Evolutionary conservation across 1,284 basidiomycete species (phyloP), one percentile per base, ranked within the genome.

Genomic region (Thecaphora frezii): DNA sequence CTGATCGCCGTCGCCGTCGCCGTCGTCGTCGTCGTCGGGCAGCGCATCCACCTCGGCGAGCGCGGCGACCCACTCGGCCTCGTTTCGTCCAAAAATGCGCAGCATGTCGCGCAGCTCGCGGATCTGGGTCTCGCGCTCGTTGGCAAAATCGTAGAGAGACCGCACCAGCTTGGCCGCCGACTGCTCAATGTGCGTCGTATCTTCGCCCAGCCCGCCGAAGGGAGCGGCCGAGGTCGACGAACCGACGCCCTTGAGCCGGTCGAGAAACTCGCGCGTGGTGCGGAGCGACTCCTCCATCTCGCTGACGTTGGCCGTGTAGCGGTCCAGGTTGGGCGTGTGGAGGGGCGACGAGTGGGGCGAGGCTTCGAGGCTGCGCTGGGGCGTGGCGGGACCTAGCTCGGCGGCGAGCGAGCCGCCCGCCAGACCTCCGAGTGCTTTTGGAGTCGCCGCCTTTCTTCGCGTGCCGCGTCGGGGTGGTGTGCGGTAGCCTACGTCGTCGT

Each of bases 91-190:
- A 5, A 52, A 24, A 0, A 43, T 30, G 2, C 63, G 33, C 38
- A 66, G 55, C 3, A 59, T 33, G 2, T 69, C 66, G 16, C 64
- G 46, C 21, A 69, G 44, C 40, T 69, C 64, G n/a, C 67, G 23
- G 1, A 69, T n/a, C 37, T 69, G 67, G 5, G 49, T 53, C 36
- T 69, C 67, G 4, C 67, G 23, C 19, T 58, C 43, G 4, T n/a
- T 23, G 2, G 44, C 54, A 25, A 45, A 50, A 13, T 66, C 45
- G 16, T 56, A 58, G 9, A 69, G 38, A n/a, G 51, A 41, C 22
- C 46, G 58, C 9, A 69, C 40, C 21, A 60, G 50, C 0, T 28
- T 12, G 3, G 41, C 53, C 4, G 67, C 64, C 9, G 43, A 30
- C 1, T 10, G 1, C 25, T 69, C 67, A 1, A 69, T 18, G 5